A percentile compares a stretch with the other conserved stretches of the same genome.
These are phyloP conservation scores for Solanum paucissectum DNA, from an alignment of 257 asterid genomes.

Conservation along the genomic window DNA sequence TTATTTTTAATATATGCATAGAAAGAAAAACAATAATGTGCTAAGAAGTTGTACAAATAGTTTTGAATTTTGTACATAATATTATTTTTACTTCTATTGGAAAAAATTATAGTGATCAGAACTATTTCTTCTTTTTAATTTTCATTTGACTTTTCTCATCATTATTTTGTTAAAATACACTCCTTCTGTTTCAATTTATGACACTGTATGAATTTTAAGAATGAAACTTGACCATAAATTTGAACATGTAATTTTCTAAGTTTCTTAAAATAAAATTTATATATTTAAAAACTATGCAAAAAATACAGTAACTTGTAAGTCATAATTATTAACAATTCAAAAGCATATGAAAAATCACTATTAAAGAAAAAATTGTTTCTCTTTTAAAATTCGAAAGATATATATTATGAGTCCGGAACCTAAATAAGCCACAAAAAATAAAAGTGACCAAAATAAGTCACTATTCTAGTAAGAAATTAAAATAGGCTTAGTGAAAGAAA, in stretches of 20 bases:
- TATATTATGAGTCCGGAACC: background rate
- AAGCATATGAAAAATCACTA: background rate
- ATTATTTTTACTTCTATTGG: background rate
- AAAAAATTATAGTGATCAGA: background rate
- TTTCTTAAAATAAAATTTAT: background rate
- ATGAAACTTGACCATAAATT: background rate
- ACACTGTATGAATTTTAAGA: background rate
- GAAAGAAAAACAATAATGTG: slow-evolving; percentile 1
- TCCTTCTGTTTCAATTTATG: background rate
- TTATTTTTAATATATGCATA: slow-evolving; percentile 20
- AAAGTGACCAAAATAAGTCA: too few species aligned
- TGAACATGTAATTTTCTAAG: background rate
- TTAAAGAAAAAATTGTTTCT: fast-evolving
- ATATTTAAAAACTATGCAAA: background rate
- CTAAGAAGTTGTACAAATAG: background rate
- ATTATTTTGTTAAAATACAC: background rate
- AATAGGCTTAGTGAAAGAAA: too few species aligned
- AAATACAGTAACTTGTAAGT: background rate
- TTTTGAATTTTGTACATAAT: background rate
- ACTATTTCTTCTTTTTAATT: background rate
- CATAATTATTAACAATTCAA: background rate
- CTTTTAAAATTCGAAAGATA: background rate
- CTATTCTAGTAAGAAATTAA: too few species aligned
- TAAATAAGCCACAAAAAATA: too few species aligned
- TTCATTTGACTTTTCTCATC: slow-evolving; percentile 3